Conservation (phyloP, 768 basidiomycete genomes). For the Podaxis sp. region DNA sequence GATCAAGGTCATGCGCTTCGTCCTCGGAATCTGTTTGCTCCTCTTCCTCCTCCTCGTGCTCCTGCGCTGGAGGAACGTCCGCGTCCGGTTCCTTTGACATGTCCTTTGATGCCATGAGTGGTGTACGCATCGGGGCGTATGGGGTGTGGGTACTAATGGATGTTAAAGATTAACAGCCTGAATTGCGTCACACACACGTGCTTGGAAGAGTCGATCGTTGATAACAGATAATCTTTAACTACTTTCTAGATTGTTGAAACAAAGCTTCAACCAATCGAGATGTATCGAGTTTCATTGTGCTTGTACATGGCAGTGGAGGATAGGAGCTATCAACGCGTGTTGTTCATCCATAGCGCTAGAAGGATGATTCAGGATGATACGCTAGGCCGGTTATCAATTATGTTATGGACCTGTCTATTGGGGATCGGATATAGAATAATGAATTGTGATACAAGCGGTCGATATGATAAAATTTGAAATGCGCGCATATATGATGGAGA, state of each 20-base stretch:
- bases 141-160: neutral
- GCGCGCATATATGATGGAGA: too few relatives aligned
- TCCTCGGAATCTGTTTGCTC: conserved; percentile 5
- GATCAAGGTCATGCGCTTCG: neutral
- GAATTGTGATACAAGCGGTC: too few relatives aligned
- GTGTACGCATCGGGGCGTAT: neutral
- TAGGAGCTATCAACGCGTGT: too few relatives aligned
- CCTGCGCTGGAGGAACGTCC: neutral
- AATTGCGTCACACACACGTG: conserved; percentile 1
- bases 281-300: too few relatives aligned
- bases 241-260: neutral
- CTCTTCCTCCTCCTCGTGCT: conserved; percentile 2
- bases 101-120: neutral
- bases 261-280: neutral
- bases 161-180: neutral
- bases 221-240: conserved; percentile 6
- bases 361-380: too few relatives aligned
- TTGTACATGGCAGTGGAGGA: too few relatives aligned
- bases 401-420: too few relatives aligned
- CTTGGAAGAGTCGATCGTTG: neutral
- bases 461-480: too few relatives aligned
- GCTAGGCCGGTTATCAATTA: too few relatives aligned
- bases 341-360: too few relatives aligned
- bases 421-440: too few relatives aligned
- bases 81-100: neutral